Evolutionary conservation across 2,329 filamentous ascomycete genomes (phyloP).

Genomic region (Colletotrichum zoysiae): DNA sequence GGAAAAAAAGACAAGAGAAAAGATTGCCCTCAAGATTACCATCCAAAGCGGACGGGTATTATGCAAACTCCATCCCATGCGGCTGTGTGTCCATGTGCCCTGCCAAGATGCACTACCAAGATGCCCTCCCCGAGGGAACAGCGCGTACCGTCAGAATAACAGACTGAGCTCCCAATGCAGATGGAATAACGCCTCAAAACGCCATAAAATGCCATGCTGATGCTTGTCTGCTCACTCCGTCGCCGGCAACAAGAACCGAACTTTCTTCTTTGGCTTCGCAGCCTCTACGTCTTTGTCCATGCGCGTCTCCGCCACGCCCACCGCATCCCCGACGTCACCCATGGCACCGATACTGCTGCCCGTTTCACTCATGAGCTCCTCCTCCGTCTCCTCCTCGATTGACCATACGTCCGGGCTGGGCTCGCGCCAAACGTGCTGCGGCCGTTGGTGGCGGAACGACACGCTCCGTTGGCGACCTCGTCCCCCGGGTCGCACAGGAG

Average conservation of each 20-base stretch:
- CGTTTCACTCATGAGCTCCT: constrained; percentile 62
- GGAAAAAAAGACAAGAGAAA: not conserved
- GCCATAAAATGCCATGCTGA: constrained; percentile 28
- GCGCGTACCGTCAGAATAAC: constrained; percentile 22
- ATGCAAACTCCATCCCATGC: constrained; percentile 32
- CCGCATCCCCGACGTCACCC: constrained; percentile 47
- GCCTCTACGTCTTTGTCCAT: constrained; percentile 52
- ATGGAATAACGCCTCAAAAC: constrained; percentile 10
- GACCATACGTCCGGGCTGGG: constrained; percentile 72
- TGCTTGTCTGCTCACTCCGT: constrained; percentile 48
- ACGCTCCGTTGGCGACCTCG: constrained; percentile 48
- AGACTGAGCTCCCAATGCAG: constrained; percentile 46
- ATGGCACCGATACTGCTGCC: constrained; percentile 49
- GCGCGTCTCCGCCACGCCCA: constrained; percentile 42
- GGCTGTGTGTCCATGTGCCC: not conserved
- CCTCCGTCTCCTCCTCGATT: constrained; percentile 70
- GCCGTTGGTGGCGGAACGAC: constrained; percentile 53
- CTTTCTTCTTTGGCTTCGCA: constrained; percentile 67
- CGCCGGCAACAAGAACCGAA: constrained; percentile 65
- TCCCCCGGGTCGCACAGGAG: constrained; percentile 46
- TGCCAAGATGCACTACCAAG: not conserved
- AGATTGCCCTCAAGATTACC: constrained; percentile 16
- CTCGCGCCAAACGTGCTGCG: constrained; percentile 66
- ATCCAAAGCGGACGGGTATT: constrained; percentile 30
- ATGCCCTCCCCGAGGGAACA: constrained; percentile 19